Percentiles rank a stretch among this genome's conserved stretches.
Conservation (phyloP, 2,329 filamentous ascomycete genomes). For the Colletotrichum acutatum region DNA sequence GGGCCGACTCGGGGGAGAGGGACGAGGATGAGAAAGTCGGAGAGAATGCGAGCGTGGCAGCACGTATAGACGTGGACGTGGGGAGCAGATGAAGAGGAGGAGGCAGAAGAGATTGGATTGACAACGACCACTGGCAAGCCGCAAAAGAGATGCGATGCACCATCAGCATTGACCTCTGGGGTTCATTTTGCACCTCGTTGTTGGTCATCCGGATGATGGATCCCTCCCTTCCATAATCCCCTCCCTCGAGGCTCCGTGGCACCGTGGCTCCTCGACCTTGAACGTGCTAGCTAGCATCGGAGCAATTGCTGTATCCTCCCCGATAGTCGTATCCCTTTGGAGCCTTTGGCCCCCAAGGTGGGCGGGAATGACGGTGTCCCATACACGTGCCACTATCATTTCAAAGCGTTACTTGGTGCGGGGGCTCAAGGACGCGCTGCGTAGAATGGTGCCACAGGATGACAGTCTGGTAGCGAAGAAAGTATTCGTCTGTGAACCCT, state of each 20-base stretch:
- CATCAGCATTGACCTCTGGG: slow-evolving; percentile 19
- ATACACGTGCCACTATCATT: neutral
- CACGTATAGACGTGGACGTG: too few species aligned
- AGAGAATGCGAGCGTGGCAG: neutral
- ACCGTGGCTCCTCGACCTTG: neutral
- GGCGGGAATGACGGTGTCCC: too few species aligned
- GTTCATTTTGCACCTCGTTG: neutral
- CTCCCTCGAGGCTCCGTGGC: neutral
- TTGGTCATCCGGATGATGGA: neutral
- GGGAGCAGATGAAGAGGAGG: neutral
- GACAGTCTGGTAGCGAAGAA: neutral
- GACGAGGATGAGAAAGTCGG: neutral
- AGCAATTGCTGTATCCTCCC: neutral
- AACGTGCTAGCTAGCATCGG: neutral
- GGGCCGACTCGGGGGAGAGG: neutral
- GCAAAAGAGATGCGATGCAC: neutral
- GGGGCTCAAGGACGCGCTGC: too few species aligned
- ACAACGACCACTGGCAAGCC: neutral
- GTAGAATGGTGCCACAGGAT: neutral
- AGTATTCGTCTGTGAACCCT: neutral
- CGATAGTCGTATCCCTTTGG: neutral
- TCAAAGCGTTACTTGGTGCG: neutral
- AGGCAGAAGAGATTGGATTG: neutral
- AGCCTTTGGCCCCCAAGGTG: neutral
- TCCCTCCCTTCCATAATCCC: neutral